Base-by-base conservation (phyloP, 306 rosid genomes). In the Cyamopsis tetragonoloba region DNA sequence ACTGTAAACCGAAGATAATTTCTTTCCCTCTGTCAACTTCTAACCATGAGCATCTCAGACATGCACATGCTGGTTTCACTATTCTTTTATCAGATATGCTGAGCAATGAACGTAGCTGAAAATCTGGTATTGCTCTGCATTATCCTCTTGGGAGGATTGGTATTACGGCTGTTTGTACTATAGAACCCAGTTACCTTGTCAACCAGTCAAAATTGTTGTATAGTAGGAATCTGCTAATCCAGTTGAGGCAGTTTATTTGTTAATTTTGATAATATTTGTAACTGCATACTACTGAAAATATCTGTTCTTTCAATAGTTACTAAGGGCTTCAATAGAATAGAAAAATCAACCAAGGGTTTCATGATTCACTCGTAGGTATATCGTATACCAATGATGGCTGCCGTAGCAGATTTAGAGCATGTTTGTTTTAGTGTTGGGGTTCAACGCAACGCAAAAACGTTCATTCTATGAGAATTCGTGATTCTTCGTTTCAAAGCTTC, bases 1-100 rank as follows among this genome's bases (percentile, higher is more conserved):
- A 60, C 73, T 92, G 83, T 88, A 70, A 77, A 51, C 60, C 8
- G 32, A 28, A 44, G 62, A 50, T 39, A 13, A 17, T 26, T 51
- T 26, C 47, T 54, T 27, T 37, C 35, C 38, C 15, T 27, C 28
- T 44, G 53, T 58, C 47, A 17, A 62, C 60, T 49, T 54, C 60
- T 42, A 46, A 51, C 19, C 63, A 28, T 56, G 30, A 54, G 43
- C 51, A 28, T 67, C 70, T 41, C 42, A 46, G 30, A 71, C 39
- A 14, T n/a, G 23, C 18, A 71, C 39, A 14, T n/a, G 23, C 18
- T 31, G 43, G 17, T 48, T 18, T 22, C 62, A n/a, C 23, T 3
- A 39, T 68, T 61, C 62, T 51, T 59, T 65, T 44, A 31, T 11
- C 72, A 48, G 27, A 24, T 7, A 75, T 61, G 9, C 22, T 35